Percentiles rank a stretch among this genome's conserved stretches.
These are phyloP conservation scores for Olyra latifolia DNA, from an alignment of 176 grass and related monocot genomes.

Conservation along the genomic window DNA sequence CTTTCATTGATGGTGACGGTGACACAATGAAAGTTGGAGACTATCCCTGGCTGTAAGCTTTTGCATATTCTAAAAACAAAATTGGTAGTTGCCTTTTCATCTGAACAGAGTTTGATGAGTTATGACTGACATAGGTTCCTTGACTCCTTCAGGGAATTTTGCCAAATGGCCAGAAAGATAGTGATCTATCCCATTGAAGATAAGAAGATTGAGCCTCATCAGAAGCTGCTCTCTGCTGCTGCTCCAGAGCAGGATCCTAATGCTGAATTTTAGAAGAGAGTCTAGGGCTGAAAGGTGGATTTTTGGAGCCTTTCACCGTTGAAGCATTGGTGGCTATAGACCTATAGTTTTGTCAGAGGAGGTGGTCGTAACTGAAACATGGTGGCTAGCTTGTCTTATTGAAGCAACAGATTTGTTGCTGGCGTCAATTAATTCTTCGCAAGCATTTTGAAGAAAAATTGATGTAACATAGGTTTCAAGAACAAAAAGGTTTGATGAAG, in stretches of 20 bases:
- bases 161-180: slow-evolving; percentile 62
- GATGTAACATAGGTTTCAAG: slow-evolving; percentile 50
- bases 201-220: slow-evolving; percentile 36
- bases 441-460: slow-evolving; percentile 45
- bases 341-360: background rate
- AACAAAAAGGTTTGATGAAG: slow-evolving; percentile 28
- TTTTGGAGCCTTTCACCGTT: slow-evolving; percentile 36
- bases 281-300: slow-evolving; percentile 35
- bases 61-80: background rate
- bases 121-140: background rate
- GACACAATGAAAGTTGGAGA: slow-evolving; percentile 61
- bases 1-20: slow-evolving; percentile 69
- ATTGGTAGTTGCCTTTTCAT: background rate
- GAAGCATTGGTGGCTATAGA: background rate
- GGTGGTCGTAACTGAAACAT: slow-evolving; percentile 25
- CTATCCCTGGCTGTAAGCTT: slow-evolving; percentile 76
- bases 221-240: background rate
- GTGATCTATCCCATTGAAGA: slow-evolving; percentile 50
- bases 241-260: slow-evolving; percentile 20
- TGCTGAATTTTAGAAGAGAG: slow-evolving; percentile 9
- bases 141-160: slow-evolving; percentile 51
- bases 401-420: slow-evolving; percentile 42
- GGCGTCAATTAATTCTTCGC: slow-evolving; percentile 34
- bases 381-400: slow-evolving; percentile 13
- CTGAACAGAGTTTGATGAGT: background rate